Evolutionary conservation across 2,329 filamentous ascomycete genomes (phyloP).

Genomic region (Cordyceps cateniannulata): DNA sequence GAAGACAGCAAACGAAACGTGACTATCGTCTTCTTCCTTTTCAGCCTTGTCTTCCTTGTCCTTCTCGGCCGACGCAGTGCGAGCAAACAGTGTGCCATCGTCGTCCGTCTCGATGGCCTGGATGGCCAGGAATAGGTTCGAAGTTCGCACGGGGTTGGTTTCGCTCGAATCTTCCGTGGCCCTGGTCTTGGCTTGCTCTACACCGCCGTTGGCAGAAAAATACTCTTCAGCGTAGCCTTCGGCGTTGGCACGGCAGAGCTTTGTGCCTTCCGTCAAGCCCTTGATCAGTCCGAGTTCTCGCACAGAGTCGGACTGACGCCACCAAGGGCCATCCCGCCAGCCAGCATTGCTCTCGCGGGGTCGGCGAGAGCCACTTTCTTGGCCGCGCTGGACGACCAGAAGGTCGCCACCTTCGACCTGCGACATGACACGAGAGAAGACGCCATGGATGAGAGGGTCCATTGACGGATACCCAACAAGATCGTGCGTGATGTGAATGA

Average conservation of each 20-base stretch:
- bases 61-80: conserved; percentile 45
- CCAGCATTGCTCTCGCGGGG: conserved; percentile 55
- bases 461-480: conserved; percentile 90
- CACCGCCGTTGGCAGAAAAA: conserved; percentile 68
- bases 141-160: conserved; percentile 82
- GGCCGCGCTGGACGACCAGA: conserved; percentile 86
- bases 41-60: conserved; percentile 49
- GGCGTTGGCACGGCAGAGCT: conserved; percentile 81
- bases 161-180: conserved; percentile 76
- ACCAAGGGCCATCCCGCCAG: conserved; percentile 97
- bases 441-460: conserved; percentile 83
- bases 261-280: conserved; percentile 79
- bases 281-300: conserved; percentile 75
- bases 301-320: conserved; percentile 64
- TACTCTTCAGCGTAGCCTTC: conserved; percentile 84
- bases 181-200: conserved; percentile 72
- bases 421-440: conserved; percentile 95
- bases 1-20: conserved; percentile 70
- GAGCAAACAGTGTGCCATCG: conserved; percentile 62
- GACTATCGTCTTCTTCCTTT: conserved; percentile 49
- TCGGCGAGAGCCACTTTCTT: conserved; percentile 68
- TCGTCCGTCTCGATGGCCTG: conserved; percentile 70
- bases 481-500: conserved; percentile 97
- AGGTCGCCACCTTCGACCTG: conserved; percentile 97
- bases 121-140: conserved; percentile 91